phyloP scores from a whole-genome alignment of 129 eudicot genomes.

The Sambucus nigra region DNA sequence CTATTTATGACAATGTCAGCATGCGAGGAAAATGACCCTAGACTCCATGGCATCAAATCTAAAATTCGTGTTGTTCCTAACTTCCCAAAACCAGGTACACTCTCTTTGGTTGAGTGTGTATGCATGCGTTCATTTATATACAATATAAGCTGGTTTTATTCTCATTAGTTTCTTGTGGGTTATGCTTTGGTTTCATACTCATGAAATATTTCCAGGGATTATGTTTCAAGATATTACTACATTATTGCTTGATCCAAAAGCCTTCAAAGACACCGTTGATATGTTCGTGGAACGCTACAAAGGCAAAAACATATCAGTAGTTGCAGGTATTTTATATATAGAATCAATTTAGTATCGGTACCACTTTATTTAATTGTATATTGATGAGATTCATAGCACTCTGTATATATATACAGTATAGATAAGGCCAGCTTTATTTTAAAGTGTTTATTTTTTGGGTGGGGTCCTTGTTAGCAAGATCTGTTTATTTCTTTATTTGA shows the following conservation, averaged over 20 bases:
- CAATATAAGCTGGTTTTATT: not conserved
- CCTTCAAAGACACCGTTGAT: slow-evolving; percentile 30
- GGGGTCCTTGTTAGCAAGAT: not conserved
- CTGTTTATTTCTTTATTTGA: too few relatives aligned
- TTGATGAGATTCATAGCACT: not conserved
- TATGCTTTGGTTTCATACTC: not conserved
- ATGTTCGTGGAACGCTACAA: slow-evolving; percentile 37
- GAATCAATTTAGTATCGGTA: not conserved
- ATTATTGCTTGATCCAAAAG: slow-evolving; percentile 22
- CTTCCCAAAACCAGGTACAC: slow-evolving; percentile 81
- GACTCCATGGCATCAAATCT: slow-evolving; percentile 44
- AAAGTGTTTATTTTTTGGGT: not conserved
- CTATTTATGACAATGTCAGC: slow-evolving; percentile 33
- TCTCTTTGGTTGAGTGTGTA: not conserved
- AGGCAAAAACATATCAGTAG: slow-evolving; percentile 32
- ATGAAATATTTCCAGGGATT: slow-evolving; percentile 19
- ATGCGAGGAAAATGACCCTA: slow-evolving; percentile 35
- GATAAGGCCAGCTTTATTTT: too few relatives aligned
- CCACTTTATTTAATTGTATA: too few relatives aligned
- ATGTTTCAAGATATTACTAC: slow-evolving; percentile 42
- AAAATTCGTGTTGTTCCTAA: slow-evolving; percentile 76
- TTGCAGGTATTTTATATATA: slow-evolving; percentile 22
- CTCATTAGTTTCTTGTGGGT: not conserved
- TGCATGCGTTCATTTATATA: not conserved
- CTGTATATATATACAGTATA: too few relatives aligned